Conservation (phyloP, 345 rosid species). For the Hypericum perforatum region DNA sequence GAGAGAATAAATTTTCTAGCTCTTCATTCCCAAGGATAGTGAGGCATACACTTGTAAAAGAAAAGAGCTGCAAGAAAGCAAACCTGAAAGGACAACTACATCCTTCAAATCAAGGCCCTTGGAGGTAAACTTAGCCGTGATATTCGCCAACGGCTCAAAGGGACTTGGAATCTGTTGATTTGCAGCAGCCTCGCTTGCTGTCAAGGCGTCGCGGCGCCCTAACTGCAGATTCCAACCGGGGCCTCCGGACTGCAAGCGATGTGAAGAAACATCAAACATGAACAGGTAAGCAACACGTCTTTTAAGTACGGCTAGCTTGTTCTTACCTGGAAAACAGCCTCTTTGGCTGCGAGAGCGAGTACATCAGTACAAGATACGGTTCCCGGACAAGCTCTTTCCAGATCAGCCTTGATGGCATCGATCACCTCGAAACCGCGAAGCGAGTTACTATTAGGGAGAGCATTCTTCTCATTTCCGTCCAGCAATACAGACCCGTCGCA, state of each 20-base stretch:
- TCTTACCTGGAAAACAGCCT: slow-evolving; percentile 4
- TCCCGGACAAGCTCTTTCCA: slow-evolving; percentile 54
- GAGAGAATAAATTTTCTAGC: not conserved
- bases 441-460: slow-evolving; percentile 37
- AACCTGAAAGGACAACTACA: slow-evolving; percentile 62
- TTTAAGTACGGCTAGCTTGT: not conserved
- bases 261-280: not conserved
- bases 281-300: not conserved
- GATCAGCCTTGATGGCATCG: slow-evolving; percentile 40
- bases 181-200: slow-evolving; percentile 38
- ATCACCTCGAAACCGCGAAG: slow-evolving; percentile 57
- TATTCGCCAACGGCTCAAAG: slow-evolving; percentile 40
- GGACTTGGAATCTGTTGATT: slow-evolving; percentile 51
- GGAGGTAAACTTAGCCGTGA: slow-evolving; percentile 45
- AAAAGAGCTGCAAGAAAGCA: not conserved
- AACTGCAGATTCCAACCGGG: slow-evolving; percentile 38
- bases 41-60: not conserved
- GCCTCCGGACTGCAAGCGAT: slow-evolving; percentile 39
- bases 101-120: slow-evolving; percentile 58
- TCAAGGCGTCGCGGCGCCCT: slow-evolving; percentile 51
- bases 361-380: slow-evolving; percentile 59
- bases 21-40: not conserved
- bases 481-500: slow-evolving; percentile 59
- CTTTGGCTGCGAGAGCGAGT: slow-evolving; percentile 49
- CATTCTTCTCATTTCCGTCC: slow-evolving; percentile 55